phyloP scores from a whole-genome alignment of 2,329 filamentous ascomycete species.

The Davidsoniella eucalypti region DNA sequence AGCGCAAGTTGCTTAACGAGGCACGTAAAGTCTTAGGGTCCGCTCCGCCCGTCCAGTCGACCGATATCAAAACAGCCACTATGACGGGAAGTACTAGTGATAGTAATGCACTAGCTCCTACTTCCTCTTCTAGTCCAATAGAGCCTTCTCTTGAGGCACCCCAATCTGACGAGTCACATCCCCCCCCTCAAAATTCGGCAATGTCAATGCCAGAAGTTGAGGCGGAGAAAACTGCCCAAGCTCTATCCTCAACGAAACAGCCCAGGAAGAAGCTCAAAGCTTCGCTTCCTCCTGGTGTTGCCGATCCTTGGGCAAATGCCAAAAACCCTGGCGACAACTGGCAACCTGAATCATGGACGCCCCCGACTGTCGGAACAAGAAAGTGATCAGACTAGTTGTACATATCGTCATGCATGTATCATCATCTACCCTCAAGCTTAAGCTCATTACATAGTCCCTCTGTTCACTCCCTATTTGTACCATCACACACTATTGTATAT shows the following conservation, averaged over 20 bases:
- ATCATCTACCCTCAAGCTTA: no score
- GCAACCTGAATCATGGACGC: constrained; percentile 49
- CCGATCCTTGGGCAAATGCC: constrained; percentile 43
- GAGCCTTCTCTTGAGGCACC: not conserved
- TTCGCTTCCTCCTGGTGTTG: constrained; percentile 13
- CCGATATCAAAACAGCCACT: not conserved
- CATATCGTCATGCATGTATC: no score
- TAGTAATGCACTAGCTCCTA: no score
- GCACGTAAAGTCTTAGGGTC: constrained; percentile 9
- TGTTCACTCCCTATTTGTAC: no score
- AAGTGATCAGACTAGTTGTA: no score
- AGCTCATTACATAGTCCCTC: no score
- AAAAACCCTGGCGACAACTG: constrained; percentile 44
- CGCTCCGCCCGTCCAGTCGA: not conserved
- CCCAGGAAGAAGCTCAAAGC: constrained; percentile 1
- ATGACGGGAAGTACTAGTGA: no score
- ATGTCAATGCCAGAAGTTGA: no score
- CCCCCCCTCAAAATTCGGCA: no score
- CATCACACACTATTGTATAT: no score
- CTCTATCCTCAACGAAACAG: not conserved
- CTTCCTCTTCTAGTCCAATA: not conserved
- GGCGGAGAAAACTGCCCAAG: no score
- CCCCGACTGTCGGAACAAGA: constrained; percentile 19
- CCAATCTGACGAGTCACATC: not conserved
- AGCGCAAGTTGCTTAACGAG: constrained; percentile 12